Conservation (phyloP, 2,329 filamentous ascomycete genomes). For the Botrytis elliptica region DNA sequence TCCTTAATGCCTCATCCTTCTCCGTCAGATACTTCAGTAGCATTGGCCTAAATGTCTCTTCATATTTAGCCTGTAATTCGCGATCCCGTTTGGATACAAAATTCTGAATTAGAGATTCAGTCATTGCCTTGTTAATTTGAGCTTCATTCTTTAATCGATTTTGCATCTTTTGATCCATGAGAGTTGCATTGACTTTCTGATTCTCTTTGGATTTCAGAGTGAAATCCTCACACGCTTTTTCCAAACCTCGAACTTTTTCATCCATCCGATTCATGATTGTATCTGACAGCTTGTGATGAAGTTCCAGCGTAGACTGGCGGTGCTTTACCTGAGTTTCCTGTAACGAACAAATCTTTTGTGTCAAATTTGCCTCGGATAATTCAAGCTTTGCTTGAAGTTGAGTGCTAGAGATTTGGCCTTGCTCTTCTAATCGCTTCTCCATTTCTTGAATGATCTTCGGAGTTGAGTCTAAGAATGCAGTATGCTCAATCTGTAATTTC, state of each 20-base stretch:
- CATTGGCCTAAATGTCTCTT: conserved; percentile 17
- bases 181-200: not conserved
- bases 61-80: conserved; percentile 15
- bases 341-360: conserved; percentile 2
- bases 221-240: not conserved
- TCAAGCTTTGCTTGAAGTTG: not conserved
- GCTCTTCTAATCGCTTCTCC: conserved; percentile 1
- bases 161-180: conserved; percentile 2
- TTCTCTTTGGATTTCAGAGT: not conserved
- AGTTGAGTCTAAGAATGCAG: not conserved
- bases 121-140: not conserved
- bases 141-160: not conserved
- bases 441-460: conserved; percentile 9
- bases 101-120: not conserved
- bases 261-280: conserved; percentile 2
- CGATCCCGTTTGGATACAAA: conserved; percentile 8
- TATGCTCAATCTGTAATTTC: conserved; percentile 5
- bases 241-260: not conserved
- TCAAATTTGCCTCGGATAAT: not conserved
- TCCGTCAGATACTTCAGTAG: conserved; percentile 2
- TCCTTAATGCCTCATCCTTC: conserved; percentile 6
- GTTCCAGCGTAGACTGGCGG: not conserved
- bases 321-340: not conserved
- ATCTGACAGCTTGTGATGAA: not conserved
- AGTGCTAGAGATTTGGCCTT: not conserved